Evolutionary conservation across 2,329 filamentous ascomycete genomes (phyloP).

Genomic region (Cordyceps tenuipes): DNA sequence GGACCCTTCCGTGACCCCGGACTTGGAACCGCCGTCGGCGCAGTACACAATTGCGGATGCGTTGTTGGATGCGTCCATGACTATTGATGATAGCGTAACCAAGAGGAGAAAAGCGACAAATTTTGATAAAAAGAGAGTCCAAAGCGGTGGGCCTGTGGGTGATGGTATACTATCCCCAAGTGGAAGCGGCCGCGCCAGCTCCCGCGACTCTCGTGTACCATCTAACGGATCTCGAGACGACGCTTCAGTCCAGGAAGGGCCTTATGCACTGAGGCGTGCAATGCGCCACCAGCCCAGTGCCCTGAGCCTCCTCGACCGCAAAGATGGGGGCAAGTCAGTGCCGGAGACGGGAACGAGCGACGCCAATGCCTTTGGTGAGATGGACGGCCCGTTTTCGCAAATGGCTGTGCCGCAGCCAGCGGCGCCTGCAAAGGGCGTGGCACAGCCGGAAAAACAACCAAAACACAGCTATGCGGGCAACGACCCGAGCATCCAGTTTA

Average conservation of each 20-base stretch:
- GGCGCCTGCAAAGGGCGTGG: slow-evolving; percentile 19
- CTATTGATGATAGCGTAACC: slow-evolving; percentile 61
- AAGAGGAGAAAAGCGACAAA: slow-evolving; percentile 46
- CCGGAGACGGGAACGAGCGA: slow-evolving; percentile 53
- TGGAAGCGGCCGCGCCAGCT: slow-evolving; percentile 22
- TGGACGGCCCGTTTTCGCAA: slow-evolving; percentile 47
- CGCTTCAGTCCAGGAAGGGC: slow-evolving; percentile 30
- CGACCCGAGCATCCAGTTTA: slow-evolving; percentile 57
- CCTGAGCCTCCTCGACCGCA: slow-evolving; percentile 49
- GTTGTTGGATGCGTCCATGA: slow-evolving; percentile 82
- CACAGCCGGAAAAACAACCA: slow-evolving; percentile 34
- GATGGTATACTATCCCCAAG: slow-evolving; percentile 25
- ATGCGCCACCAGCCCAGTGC: slow-evolving; percentile 53
- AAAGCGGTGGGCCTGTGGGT: slow-evolving; percentile 25
- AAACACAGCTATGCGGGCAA: slow-evolving; percentile 83
- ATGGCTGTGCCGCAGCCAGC: slow-evolving; percentile 17
- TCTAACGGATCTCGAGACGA: slow-evolving; percentile 24
- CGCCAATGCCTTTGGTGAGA: slow-evolving; percentile 50
- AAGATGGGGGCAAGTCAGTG: slow-evolving; percentile 48
- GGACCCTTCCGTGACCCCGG: slow-evolving; percentile 25
- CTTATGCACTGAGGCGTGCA: slow-evolving; percentile 34
- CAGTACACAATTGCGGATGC: slow-evolving; percentile 84
- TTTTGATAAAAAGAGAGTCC: slow-evolving; percentile 37
- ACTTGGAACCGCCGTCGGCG: slow-evolving; percentile 26
- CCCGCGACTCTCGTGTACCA: slow-evolving; percentile 30